These are phyloP conservation scores for Petrea volubilis DNA, from an alignment of 257 asterid species.

Conservation along the genomic window DNA sequence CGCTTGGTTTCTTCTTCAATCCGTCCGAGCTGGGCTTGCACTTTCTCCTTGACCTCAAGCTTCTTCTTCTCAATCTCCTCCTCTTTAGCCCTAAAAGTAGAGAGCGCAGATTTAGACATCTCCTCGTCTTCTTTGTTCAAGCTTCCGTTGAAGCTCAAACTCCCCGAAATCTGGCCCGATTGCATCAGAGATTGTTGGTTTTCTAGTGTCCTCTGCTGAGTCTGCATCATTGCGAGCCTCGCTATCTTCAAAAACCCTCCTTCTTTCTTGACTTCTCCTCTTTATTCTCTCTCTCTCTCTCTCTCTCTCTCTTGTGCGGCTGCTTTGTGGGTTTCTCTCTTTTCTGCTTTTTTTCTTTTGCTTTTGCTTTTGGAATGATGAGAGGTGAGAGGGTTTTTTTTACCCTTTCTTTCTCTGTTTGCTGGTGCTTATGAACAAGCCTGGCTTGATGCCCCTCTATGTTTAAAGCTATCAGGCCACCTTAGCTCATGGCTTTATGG, in stretches of 20 bases:
- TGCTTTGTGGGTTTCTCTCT: constrained; percentile 23
- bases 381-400: constrained; percentile 15
- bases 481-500: constrained; percentile 31
- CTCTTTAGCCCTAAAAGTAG: constrained; percentile 88
- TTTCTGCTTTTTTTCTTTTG: constrained; percentile 36
- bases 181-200: constrained; percentile 73
- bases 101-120: constrained; percentile 88
- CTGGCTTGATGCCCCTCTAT: constrained; percentile 28
- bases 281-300: constrained; percentile 20
- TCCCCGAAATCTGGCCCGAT: constrained; percentile 77
- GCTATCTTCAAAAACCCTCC: constrained; percentile 28
- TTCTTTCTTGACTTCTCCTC: constrained; percentile 31
- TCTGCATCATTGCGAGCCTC: constrained; percentile 48
- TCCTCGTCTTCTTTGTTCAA: constrained; percentile 84
- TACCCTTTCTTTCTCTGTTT: constrained; percentile 36
- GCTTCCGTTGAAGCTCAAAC: constrained; percentile 74
- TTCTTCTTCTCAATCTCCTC: constrained; percentile 99
- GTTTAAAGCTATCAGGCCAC: constrained; percentile 35
- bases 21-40: constrained; percentile 90
- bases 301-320: no score
- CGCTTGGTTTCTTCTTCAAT: constrained; percentile 94
- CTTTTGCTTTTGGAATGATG: constrained; percentile 58
- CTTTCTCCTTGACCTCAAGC: constrained; percentile 85
- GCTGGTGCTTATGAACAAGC: constrained; percentile 54
- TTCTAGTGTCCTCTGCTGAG: constrained; percentile 65